Base-by-base conservation (phyloP, 208 protist genomes). In the Polymyxa betae region DNA sequence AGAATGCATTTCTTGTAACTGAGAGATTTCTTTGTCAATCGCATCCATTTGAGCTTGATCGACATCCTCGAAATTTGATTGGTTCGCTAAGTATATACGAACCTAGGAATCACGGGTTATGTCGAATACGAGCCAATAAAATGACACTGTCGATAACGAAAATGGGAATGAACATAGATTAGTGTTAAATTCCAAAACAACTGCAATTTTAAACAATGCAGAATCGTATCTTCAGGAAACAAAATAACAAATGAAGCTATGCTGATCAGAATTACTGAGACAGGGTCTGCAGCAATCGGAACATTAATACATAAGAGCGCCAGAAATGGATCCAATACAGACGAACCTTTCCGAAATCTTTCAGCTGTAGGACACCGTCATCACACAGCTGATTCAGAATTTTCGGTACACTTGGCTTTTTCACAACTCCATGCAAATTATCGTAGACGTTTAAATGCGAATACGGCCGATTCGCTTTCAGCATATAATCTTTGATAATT, bases 281-380 rank as follows among this genome's bases (percentile, higher is more conserved):
- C 49, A 60, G 49, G 12, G 24, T 5, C 49, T 60, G n/a, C n/a
- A n/a, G n/a, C n/a, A n/a, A n/a, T n/a, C n/a, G n/a, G n/a, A n/a
- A n/a, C n/a, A n/a, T n/a, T n/a, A n/a, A n/a, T n/a, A n/a, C n/a
- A n/a, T n/a, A n/a, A n/a, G n/a, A n/a, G n/a, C n/a, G n/a, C n/a
- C n/a, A n/a, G n/a, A n/a, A n/a, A n/a, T n/a, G n/a, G n/a, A n/a
- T n/a, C n/a, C n/a, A n/a, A n/a, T n/a, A n/a, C n/a, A n/a, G n/a
- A n/a, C n/a, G n/a, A n/a, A 82, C 72, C 72, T 82, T 82, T 35
- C 72, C 72, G n/a, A 82, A 82, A 43, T 82, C 72, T 82, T 82
- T 82, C n/a, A 20, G 72, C 40, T 82, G 72, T 43, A 82, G n/a
- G 35, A 82, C 72, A 5, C 72, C 72, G n/a, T 5, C 5, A 35